Evolutionary conservation across 2,329 filamentous ascomycete species (phyloP), one percentile per base, ranked within the genome.

Genomic region (Aureobasidium lini): DNA sequence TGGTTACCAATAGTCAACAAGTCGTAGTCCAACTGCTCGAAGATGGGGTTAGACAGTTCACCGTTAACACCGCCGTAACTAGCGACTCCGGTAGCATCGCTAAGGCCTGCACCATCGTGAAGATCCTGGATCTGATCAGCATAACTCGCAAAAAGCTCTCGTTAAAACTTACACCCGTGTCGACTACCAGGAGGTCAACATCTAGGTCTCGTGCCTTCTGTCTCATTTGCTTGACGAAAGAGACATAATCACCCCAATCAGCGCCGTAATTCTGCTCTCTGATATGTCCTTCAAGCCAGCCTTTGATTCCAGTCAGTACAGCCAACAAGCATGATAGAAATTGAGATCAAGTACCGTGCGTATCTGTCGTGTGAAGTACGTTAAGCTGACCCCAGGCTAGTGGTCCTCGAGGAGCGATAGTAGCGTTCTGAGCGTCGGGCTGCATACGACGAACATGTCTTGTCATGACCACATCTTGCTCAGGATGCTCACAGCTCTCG

Each of bases 191-290:
- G 60, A 86, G 66, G 64, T 87, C 84, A 6, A 85, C 83, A 9
- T 79, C 78, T 63, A 84, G 73, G 11, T 77, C 73, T 18, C 74
- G 72, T 4, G 84, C 84, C 64, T 80, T 82, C 59, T 79, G 71
- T 69, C 81, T 82, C 81, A 86, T 84, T 62, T 79, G 79, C 52
- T 76, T 77, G 11, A 79, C 76, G 66, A 86, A 86, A 58, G 80
- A 80, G 43, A 83, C 81, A 68, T 81, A 85, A 68, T 87, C 84
- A 28, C 84, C 84, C 82, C 83, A 86, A 66, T 87, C 84, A 1
- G 83, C 84, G 42, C 83, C 82, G 62, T 85, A 86, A 66, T 84
- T 85, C 64, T 77, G 74, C 70, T 86, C 81, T 39, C 39, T 29
- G 15, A 50, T 50, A 15, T 84, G 81, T 3, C 81, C 81, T 65